Conservation (phyloP, 306 rosid genomes). For the Lathyrus tuberosus region DNA sequence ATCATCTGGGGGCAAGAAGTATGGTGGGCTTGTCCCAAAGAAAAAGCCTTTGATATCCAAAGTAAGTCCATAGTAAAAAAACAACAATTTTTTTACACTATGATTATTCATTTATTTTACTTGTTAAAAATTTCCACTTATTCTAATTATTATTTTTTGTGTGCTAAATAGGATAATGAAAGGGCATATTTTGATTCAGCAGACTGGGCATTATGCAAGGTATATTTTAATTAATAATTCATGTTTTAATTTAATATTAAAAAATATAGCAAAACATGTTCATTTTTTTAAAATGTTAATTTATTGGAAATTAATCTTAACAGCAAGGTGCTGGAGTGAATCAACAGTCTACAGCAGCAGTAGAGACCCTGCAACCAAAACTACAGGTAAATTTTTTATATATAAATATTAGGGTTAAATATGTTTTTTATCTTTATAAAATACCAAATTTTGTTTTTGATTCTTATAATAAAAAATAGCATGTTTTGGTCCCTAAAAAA, state of each 20-base stretch:
- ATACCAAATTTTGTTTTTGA: no score
- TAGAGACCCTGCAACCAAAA: conserved; percentile 83
- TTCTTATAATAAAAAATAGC: no score
- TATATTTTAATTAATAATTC: conserved; percentile 27
- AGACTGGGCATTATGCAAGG: conserved; percentile 98
- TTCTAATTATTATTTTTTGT: not conserved
- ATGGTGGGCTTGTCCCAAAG: conserved; percentile 83
- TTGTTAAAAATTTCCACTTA: not conserved
- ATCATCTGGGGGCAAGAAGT: conserved; percentile 57
- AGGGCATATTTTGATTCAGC: conserved; percentile 97
- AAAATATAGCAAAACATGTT: not conserved
- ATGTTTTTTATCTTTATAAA: no score
- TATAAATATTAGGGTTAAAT: no score
- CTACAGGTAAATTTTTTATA: conserved; percentile 52
- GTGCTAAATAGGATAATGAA: conserved; percentile 67
- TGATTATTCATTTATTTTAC: not conserved
- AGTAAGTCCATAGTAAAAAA: conserved; percentile 47
- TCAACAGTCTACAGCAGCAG: conserved; percentile 67
- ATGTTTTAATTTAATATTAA: conserved; percentile 2
- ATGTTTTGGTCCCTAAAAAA: no score
- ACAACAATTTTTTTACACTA: not conserved
- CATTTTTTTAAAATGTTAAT: not conserved
- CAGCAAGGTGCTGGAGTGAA: conserved; percentile 90
- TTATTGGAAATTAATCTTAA: conserved; percentile 3
- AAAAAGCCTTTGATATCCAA: conserved; percentile 92